Evolutionary conservation across 2,329 filamentous ascomycete genomes (phyloP).

Genomic region (Aspergillus transmontanensis): DNA sequence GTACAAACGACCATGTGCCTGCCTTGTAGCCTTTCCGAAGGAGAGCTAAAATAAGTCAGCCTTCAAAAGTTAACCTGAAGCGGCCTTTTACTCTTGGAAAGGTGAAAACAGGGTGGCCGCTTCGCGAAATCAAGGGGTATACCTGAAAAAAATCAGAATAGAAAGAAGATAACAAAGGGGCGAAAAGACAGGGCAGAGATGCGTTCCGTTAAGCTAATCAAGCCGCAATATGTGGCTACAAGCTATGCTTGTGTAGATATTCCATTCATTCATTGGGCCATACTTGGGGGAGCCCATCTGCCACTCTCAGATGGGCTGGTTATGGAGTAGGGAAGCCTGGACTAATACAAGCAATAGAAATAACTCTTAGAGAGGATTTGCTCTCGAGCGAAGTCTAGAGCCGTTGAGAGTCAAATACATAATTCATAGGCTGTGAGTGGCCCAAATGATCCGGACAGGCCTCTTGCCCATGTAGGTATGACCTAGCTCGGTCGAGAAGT

Average conservation of each 20-base stretch:
- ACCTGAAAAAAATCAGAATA: not conserved
- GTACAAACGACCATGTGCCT: not conserved
- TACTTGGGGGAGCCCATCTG: not conserved
- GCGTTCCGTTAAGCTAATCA: not conserved
- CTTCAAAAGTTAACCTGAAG: not conserved
- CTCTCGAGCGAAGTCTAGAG: not conserved
- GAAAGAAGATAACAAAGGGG: not conserved
- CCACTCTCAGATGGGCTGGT: not conserved
- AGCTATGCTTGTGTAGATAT: not conserved
- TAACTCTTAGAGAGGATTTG: not conserved
- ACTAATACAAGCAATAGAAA: not conserved
- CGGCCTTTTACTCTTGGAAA: not conserved
- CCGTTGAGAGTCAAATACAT: not conserved
- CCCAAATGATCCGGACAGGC: conserved; percentile 14
- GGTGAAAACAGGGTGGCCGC: not conserved
- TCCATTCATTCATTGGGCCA: not conserved
- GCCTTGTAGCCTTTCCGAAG: not conserved
- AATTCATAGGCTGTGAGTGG: conserved; percentile 14
- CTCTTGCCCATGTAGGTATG: conserved; percentile 10
- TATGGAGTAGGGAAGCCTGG: not conserved
- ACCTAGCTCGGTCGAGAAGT: conserved; percentile 4
- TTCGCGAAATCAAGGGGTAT: not conserved
- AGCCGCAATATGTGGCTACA: not conserved
- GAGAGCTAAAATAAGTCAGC: not conserved
- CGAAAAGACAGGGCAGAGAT: not conserved